Base-by-base conservation (phyloP, 2,329 filamentous ascomycete species). In the Zymoseptoria pseudotritici region DNA sequence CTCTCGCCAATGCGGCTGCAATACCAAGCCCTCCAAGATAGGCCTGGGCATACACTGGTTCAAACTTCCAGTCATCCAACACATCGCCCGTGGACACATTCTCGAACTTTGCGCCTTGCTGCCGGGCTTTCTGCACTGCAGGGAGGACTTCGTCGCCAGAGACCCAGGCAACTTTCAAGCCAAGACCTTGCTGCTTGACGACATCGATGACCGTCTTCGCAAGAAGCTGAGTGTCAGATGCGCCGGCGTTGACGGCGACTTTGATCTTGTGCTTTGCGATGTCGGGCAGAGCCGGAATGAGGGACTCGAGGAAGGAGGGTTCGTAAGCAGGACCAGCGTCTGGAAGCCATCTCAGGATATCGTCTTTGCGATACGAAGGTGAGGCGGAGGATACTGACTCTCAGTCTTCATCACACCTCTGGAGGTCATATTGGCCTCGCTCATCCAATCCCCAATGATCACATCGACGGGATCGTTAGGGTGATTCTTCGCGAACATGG, bases 211-310 rank as follows among this genome's bases (percentile, higher is more conserved):
- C 73, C 58, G 78, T 77, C 55, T 78, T 65, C 2, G 82, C 80
- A 17, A 86, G 66, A 0, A 78, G 80, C 59, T 75, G 75, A 0
- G 83, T 83, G 59, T 85, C 81, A 17, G 81, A 74, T 2, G 78
- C 80, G 0, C 83, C 83, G 2, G 83, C 83, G 64, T 85, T 84
- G 58, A 83, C 74, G 42, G 83, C 74, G 11, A 85, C 73, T 61
- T 81, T 82, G 71, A 84, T 84, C 0, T 74, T 67, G 61, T 81
- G 78, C 54, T 78, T 71, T 1, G 75, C 70, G 62, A 81, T 73
- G 5, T 80, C 67, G 3, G 78, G 71, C 3, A 84, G 63, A 10
- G 76, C 76, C 2, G 76, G 76, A 36, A 72, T 73, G 11, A 78
- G 74, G 6, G 79, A 76, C 69, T 82, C 77, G 24, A 83, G 73